Conservation (phyloP, 1,284 basidiomycete species). For the Ustilago shanxiensis region DNA sequence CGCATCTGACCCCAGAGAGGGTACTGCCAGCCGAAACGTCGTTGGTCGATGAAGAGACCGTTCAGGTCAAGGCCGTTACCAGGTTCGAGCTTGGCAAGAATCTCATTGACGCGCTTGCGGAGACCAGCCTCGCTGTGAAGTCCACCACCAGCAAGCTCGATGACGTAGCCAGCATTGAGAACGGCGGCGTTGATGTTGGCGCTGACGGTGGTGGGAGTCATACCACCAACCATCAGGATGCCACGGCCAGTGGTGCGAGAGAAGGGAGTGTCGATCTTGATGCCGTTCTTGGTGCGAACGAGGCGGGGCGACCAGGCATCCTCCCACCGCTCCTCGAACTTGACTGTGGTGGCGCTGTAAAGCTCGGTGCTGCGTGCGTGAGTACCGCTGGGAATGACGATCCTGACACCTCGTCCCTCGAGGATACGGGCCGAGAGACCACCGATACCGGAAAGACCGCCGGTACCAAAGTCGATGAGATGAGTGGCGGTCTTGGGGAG, state of each 20-base stretch:
- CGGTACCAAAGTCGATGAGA: constrained; percentile 92
- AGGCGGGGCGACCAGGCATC: constrained; percentile 87
- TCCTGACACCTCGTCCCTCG: constrained; percentile 90
- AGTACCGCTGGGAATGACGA: constrained; percentile 71
- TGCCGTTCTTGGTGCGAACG: constrained; percentile 78
- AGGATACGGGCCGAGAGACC: constrained; percentile 88
- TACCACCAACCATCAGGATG: constrained; percentile 98
- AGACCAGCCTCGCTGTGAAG: constrained; percentile 92
- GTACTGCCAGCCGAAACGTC: constrained; percentile 93
- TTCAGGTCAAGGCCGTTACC: constrained; percentile 84
- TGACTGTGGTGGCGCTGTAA: constrained; percentile 79
- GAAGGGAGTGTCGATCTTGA: constrained; percentile 87
- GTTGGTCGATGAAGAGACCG: constrained; percentile 96
- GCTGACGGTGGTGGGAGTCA: constrained; percentile 73
- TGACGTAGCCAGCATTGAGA: constrained; percentile 92
- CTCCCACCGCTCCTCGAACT: constrained; percentile 88
- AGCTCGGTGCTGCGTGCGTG: constrained; percentile 62
- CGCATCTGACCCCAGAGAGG: constrained; percentile 98
- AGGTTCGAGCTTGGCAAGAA: constrained; percentile 55
- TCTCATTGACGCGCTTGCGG: constrained; percentile 80
- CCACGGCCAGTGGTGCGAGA: constrained; percentile 94
- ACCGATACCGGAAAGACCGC: constrained; percentile 92
- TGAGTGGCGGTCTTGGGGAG: constrained; percentile 88
- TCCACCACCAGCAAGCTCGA: constrained; percentile 96
- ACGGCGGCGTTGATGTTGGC: constrained; percentile 75